These are phyloP conservation scores for Rhodomyrtus psidioides DNA, from an alignment of 441 rosid genomes.

Conservation along the genomic window DNA sequence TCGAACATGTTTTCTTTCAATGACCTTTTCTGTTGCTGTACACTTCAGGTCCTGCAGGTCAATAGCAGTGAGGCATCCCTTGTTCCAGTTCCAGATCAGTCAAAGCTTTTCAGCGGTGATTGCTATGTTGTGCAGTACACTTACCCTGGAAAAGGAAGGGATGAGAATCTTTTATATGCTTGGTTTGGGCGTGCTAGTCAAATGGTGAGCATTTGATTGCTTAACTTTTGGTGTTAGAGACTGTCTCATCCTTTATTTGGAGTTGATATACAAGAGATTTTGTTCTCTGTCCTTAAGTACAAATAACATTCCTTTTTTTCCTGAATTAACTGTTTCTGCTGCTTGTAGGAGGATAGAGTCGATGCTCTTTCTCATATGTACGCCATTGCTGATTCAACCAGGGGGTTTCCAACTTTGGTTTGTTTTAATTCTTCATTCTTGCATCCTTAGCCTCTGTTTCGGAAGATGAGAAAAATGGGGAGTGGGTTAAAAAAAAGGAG, in stretches of 20 bases:
- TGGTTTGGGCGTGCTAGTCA: constrained; percentile 73
- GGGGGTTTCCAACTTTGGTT: constrained; percentile 45
- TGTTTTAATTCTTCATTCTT: constrained; percentile 7
- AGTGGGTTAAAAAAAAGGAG: not conserved
- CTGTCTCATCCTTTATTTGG: not conserved
- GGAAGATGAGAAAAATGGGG: not conserved
- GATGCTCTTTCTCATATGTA: constrained; percentile 37
- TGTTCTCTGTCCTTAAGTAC: not conserved
- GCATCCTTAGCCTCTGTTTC: not conserved
- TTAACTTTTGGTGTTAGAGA: not conserved
- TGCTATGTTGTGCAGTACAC: constrained; percentile 81
- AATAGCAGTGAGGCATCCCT: constrained; percentile 44
- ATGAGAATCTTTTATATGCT: constrained; percentile 59
- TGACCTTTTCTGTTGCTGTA: not conserved
- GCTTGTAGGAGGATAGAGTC: constrained; percentile 52
- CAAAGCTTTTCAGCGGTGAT: constrained; percentile 76
- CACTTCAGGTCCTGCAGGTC: constrained; percentile 70
- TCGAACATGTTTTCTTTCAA: not conserved
- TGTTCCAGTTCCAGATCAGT: constrained; percentile 56
- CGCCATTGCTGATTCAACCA: constrained; percentile 32
- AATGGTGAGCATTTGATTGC: constrained; percentile 27
- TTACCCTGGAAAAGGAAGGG: constrained; percentile 58
- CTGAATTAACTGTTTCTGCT: not conserved
- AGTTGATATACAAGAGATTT: not conserved
- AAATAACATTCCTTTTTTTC: not conserved